Base-by-base conservation (phyloP, 441 rosid species). In the Gossypium davidsonii region DNA sequence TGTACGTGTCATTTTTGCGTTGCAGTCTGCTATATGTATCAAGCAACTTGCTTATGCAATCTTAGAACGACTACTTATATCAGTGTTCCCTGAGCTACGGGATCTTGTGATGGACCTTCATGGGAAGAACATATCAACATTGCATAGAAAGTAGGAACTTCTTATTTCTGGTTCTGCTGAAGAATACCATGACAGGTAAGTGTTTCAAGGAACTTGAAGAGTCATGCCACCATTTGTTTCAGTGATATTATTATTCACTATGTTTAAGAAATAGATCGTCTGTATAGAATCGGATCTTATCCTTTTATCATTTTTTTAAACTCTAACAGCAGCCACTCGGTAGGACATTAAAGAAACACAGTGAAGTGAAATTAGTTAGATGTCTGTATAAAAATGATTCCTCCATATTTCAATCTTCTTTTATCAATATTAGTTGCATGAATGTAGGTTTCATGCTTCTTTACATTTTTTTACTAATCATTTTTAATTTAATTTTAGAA, bases 1-100 rank as follows among this genome's bases (percentile, higher is more conserved):
- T 12, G 28, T 26, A 17, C 37, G 1, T 63, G 58, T 46, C 12
- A 15, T 59, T 59, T 28, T 1, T 25, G 48, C 12, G 17, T 66
- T 81, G 85, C 90, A 90, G 95, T 90, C 92, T 53, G 82, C 87
- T 0, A 67, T 88, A 60, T 90, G 95, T 65, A 74, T 86, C 70
- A 88, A 88, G 87, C 95, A 90, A 80, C 88, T 90, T 26, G 85
- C 89, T n/a, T 88, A 82, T 17, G 82, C 74, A 1, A 76, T 82
- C 70, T 81, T 90, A 18, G 95, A 90, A 65, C 82, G 79, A 15
- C 18, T 88, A 58, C 73, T 88, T 10, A 10, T 90, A 48, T 81
- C 95, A 1, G 89, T 88, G 20, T 88, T 90, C 79, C 95, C 95
- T 0, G 92, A 90, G 88, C 76, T 90, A 37, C 85, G 66, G 21